These are phyloP conservation scores for Sanghuangporus baumii DNA, from an alignment of 1,284 basidiomycete genomes.

Conservation along the genomic window DNA sequence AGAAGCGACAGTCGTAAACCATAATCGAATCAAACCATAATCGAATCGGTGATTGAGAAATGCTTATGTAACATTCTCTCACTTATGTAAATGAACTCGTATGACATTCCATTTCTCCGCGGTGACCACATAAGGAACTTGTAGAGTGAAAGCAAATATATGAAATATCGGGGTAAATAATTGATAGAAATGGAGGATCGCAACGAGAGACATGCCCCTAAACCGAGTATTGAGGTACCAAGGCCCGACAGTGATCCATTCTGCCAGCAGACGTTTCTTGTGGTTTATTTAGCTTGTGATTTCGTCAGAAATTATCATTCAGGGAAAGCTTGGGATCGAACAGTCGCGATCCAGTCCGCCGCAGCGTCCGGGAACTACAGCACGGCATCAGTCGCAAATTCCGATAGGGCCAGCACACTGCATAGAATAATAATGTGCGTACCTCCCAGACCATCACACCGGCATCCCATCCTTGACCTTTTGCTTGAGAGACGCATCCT, in stretches of 20 bases:
- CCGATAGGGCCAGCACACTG: neutral
- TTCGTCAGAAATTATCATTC: constrained; percentile 22
- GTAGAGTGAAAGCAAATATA: neutral
- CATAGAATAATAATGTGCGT: constrained; percentile 19
- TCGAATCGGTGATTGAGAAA: neutral
- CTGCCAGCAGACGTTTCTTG: neutral
- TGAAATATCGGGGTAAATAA: neutral
- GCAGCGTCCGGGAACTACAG: constrained; percentile 38
- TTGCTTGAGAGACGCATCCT: constrained; percentile 47
- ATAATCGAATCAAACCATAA: no score
- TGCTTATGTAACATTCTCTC: neutral
- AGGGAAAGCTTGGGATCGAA: constrained; percentile 38
- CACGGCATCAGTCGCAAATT: constrained; percentile 20
- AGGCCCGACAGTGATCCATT: neutral
- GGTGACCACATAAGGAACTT: neutral
- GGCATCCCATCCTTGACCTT: constrained; percentile 52
- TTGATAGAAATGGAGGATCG: neutral
- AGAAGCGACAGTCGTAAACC: neutral
- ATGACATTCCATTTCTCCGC: neutral
- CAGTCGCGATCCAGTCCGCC: constrained; percentile 43
- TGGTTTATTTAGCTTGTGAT: neutral
- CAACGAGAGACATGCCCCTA: neutral
- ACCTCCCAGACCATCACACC: constrained; percentile 51
- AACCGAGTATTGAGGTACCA: neutral
- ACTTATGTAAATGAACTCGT: neutral